phyloP scores from a whole-genome alignment of 2,329 filamentous ascomycete genomes.

The Pseudopyrenochaeta lycopersici region DNA sequence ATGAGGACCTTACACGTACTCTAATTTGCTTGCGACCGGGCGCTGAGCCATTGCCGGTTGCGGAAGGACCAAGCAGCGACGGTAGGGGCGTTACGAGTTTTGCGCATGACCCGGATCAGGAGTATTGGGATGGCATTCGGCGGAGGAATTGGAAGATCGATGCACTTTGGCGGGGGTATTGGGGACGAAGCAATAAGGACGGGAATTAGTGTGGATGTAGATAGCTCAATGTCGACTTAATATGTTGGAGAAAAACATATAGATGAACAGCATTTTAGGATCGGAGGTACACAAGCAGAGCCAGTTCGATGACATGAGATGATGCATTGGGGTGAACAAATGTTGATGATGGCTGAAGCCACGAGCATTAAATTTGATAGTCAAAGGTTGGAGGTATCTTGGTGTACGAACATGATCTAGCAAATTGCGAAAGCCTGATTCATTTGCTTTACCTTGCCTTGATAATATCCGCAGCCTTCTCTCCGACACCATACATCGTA shows the following conservation, averaged over 20 bases:
- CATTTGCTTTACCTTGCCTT: constrained; percentile 15
- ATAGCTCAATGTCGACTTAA: too few species aligned
- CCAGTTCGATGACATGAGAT: too few species aligned
- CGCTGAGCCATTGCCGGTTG: neutral
- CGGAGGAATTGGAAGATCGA: constrained; percentile 4
- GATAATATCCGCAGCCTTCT: constrained; percentile 47
- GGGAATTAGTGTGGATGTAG: neutral
- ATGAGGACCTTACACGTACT: neutral
- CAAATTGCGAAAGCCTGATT: too few species aligned
- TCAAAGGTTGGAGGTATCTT: too few species aligned
- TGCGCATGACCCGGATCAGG: neutral
- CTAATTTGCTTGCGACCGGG: neutral
- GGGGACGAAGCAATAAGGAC: neutral
- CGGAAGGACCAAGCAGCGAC: neutral
- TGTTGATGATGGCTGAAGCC: too few species aligned
- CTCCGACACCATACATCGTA: constrained; percentile 43
- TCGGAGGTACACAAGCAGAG: too few species aligned
- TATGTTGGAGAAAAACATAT: too few species aligned
- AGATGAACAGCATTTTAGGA: too few species aligned
- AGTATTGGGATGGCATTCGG: constrained; percentile 16
- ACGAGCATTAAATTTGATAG: too few species aligned
- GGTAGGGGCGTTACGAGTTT: neutral
- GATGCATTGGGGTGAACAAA: too few species aligned
- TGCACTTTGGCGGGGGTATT: neutral
- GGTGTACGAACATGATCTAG: too few species aligned